Evolutionary conservation across 805 yeast species (phyloP).

Genomic region (Scheffersomyces lignosus): DNA sequence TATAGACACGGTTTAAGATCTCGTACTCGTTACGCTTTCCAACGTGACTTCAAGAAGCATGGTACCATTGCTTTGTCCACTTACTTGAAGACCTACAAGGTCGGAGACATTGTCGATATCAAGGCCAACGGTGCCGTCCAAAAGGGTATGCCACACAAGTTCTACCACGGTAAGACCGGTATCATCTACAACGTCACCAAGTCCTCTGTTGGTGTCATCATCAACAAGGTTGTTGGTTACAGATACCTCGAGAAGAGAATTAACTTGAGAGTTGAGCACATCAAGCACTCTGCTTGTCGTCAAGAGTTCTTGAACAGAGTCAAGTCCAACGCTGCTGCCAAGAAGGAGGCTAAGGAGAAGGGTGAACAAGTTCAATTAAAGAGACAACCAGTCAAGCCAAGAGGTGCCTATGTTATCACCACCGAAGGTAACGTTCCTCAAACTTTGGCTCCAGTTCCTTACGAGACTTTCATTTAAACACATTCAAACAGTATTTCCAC

Average conservation of each 20-base stretch:
- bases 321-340: slow-evolving; percentile 90
- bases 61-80: slow-evolving; percentile 91
- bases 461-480: slow-evolving; percentile 94
- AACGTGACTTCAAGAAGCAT: slow-evolving; percentile 97
- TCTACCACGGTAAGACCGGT: slow-evolving; percentile 99
- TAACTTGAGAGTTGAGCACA: slow-evolving; percentile 96
- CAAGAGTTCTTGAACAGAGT: slow-evolving; percentile 98
- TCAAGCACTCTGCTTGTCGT: slow-evolving; percentile 99
- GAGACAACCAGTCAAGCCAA: slow-evolving; percentile 97
- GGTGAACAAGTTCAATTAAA: slow-evolving; percentile 88
- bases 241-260: slow-evolving; percentile 98
- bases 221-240: slow-evolving; percentile 98
- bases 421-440: slow-evolving; percentile 82
- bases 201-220: slow-evolving; percentile 94
- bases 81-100: slow-evolving; percentile 95
- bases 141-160: slow-evolving; percentile 99
- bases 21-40: slow-evolving; percentile 99
- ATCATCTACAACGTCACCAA: slow-evolving; percentile 97
- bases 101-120: slow-evolving; percentile 98
- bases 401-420: slow-evolving; percentile 81
- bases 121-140: slow-evolving; percentile 98
- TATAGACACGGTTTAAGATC: slow-evolving; percentile 93
- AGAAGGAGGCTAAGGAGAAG: slow-evolving; percentile 87
- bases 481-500: too few species aligned
- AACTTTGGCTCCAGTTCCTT: slow-evolving; percentile 96